Conservation (phyloP, 176 grass and related monocot genomes). For the Saccharum officinarum region DNA sequence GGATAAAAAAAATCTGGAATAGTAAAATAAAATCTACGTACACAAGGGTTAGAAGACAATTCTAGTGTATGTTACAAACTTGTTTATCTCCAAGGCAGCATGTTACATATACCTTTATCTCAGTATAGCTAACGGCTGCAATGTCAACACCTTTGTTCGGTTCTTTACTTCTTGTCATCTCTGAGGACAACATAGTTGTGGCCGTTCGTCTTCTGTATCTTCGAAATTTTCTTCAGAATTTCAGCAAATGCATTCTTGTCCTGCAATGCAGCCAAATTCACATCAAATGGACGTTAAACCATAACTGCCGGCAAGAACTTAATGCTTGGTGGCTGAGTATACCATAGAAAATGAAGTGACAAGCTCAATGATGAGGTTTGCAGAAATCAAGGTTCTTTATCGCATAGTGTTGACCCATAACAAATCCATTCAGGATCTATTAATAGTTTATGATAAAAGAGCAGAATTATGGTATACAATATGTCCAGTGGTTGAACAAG, state of each 20-base stretch:
- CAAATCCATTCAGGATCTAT: neutral
- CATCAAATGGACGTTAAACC: neutral
- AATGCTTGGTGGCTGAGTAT: neutral
- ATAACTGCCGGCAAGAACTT: neutral
- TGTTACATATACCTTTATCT: conserved; percentile 29
- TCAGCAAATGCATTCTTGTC: conserved; percentile 78
- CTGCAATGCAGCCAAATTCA: conserved; percentile 29
- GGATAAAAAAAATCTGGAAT: neutral
- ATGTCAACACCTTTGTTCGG: neutral
- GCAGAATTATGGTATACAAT: neutral
- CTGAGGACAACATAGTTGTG: conserved; percentile 70
- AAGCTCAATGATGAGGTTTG: neutral
- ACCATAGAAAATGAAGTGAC: neutral
- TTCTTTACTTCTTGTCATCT: conserved; percentile 62
- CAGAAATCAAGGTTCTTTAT: neutral
- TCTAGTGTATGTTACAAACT: conserved; percentile 12
- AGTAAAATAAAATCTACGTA: neutral
- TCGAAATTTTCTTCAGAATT: conserved; percentile 73
- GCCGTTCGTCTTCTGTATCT: conserved; percentile 84
- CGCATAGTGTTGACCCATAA: neutral
- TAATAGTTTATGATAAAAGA: neutral
- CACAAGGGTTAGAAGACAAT: conserved; percentile 1
- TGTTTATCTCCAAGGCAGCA: neutral
- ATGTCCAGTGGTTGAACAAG: neutral
- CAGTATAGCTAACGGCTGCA: neutral